Evolutionary conservation across 2,329 filamentous ascomycete genomes (phyloP).

Genomic region (Phialophora chinensis): DNA sequence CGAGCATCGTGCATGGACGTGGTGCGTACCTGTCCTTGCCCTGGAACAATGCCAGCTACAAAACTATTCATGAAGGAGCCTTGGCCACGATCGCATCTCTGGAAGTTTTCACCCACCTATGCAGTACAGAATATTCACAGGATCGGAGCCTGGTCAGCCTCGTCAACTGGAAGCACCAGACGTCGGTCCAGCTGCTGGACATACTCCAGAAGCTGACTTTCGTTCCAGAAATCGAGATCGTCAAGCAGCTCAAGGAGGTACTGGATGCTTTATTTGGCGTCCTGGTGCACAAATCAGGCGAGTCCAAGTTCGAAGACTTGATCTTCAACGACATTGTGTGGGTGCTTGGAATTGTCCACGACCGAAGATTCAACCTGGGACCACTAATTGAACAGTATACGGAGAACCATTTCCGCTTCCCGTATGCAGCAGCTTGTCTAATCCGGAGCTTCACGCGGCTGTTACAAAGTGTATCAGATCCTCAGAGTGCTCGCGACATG

Average conservation of each 20-base stretch:
- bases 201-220: slow-evolving; percentile 85
- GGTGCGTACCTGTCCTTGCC: slow-evolving; percentile 86
- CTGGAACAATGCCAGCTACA: slow-evolving; percentile 63
- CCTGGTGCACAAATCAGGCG: slow-evolving; percentile 86
- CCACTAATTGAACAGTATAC: slow-evolving; percentile 92
- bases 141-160: slow-evolving; percentile 84
- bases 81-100: slow-evolving; percentile 82
- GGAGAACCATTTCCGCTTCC: slow-evolving; percentile 87
- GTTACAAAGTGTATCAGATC: slow-evolving; percentile 79
- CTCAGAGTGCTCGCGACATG: slow-evolving; percentile 80
- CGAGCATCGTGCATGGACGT: slow-evolving; percentile 71
- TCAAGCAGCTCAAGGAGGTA: slow-evolving; percentile 88
- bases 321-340: slow-evolving; percentile 89
- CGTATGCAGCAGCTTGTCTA: slow-evolving; percentile 86
- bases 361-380: slow-evolving; percentile 88
- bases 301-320: slow-evolving; percentile 89
- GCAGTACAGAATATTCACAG: slow-evolving; percentile 93
- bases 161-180: slow-evolving; percentile 81
- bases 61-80: slow-evolving; percentile 69
- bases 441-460: slow-evolving; percentile 85
- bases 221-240: slow-evolving; percentile 95
- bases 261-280: slow-evolving; percentile 91
- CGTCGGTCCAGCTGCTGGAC: slow-evolving; percentile 72
- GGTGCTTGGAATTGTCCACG: slow-evolving; percentile 90
- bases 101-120: slow-evolving; percentile 81